Base-by-base conservation (phyloP, 2,329 filamentous ascomycete genomes). In the Venturiaceae sp. region DNA sequence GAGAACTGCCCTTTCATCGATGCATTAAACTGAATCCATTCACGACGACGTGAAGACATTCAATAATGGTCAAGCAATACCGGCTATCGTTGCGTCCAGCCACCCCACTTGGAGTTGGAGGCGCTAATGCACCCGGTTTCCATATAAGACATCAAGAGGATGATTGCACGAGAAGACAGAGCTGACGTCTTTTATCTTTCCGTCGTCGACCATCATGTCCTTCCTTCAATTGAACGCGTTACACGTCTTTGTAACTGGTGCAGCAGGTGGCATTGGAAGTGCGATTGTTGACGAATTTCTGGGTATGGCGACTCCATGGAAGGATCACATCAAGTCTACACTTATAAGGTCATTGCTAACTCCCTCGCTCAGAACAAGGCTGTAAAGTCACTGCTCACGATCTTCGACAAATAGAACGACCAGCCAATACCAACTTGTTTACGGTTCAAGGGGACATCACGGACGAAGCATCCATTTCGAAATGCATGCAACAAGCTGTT, bases 371-470 rank as follows among this genome's bases (percentile, higher is more conserved):
- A 80, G 79, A 71, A 26, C 75, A 78, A 64, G 79, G 79, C 54
- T 82, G 79, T 67, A 78, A 75, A 65, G 79, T 82, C 28, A 78
- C 79, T 39, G 78, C 77, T 13, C 79, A 77, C 64, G 80, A 81
- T 62, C 68, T 76, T 14, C 70, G 67, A 21, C 67, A 72, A 0
- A 68, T 74, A 16, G 66, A 68, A 26, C 65, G 69, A 41, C 64
- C 69, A 23, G 58, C 63, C 1, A 68, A 69, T 8, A 55, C 68
- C 36, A 71, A 71, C 46, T 68, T 81, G 13, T 69, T 75, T 62
- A 65, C 69, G 55, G 61, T 80, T 3, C 68, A 68, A 61, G 78
- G 78, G 39, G 75, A 82, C 63, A 75, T 80, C 50, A 73, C 74
- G 7, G 69, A 74, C 54, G 80, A 82, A 65, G 56, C 66, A 14